These are phyloP conservation scores for Epichloe typhina DNA, from an alignment of 2,329 filamentous ascomycete genomes.

Conservation along the genomic window DNA sequence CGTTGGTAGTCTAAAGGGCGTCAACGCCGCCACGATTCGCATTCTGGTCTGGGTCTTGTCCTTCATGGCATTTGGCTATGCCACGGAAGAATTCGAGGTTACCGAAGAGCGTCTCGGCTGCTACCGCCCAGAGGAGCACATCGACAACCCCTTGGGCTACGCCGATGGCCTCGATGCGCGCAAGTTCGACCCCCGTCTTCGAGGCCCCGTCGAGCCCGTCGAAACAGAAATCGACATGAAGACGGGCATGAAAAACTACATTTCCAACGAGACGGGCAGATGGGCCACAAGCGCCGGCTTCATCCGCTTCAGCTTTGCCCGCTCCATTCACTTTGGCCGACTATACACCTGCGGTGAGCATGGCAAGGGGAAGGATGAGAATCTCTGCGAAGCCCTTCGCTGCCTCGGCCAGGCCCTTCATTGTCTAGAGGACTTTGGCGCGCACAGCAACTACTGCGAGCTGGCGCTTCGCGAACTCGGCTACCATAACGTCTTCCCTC, in stretches of 20 bases:
- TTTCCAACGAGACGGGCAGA: constrained; percentile 73
- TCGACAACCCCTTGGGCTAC: constrained; percentile 73
- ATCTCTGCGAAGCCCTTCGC: constrained; percentile 68
- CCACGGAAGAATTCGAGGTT: constrained; percentile 76
- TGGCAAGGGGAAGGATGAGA: constrained; percentile 52
- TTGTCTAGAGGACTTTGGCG: constrained; percentile 66
- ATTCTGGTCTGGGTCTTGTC: constrained; percentile 72
- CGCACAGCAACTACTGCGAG: constrained; percentile 76
- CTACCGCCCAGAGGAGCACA: constrained; percentile 64
- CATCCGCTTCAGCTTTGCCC: constrained; percentile 59
- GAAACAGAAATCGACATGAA: constrained; percentile 61
- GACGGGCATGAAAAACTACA: constrained; percentile 99
- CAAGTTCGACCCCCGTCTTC: constrained; percentile 64
- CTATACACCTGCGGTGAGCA: constrained; percentile 55
- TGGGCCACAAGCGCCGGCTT: constrained; percentile 90
- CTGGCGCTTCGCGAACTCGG: constrained; percentile 64
- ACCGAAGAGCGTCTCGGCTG: constrained; percentile 68
- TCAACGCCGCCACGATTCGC: constrained; percentile 65
- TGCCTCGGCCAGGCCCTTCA: constrained; percentile 66
- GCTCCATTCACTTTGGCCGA: constrained; percentile 66
- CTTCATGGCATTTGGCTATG: constrained; percentile 72
- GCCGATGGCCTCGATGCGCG: constrained; percentile 78
- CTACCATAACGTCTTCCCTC: constrained; percentile 68
- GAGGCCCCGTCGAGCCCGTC: constrained; percentile 58
- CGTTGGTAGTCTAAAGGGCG: constrained; percentile 64